phyloP scores from a whole-genome alignment of 2,329 filamentous ascomycete genomes.

The Pseudogymnoascus sp. region DNA sequence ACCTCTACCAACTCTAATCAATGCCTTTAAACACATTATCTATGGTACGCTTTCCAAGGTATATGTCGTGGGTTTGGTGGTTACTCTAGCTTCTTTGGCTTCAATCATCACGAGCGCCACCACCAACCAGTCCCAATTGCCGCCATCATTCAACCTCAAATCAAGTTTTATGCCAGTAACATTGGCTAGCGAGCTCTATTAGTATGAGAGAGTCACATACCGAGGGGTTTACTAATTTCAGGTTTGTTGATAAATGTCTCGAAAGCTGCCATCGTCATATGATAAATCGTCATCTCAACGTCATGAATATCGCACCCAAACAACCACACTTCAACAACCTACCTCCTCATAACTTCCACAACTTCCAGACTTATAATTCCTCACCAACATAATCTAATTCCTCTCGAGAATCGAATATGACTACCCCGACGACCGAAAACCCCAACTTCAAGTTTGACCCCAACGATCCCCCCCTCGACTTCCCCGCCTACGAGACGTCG shows the following conservation, averaged over 20 bases:
- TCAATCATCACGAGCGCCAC: background rate
- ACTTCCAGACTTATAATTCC: background rate
- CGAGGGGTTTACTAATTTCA: background rate
- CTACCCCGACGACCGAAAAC: slow-evolving; percentile 1
- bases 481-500: slow-evolving; percentile 1
- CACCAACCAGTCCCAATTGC: background rate
- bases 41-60: background rate
- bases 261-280: background rate
- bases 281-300: slow-evolving; percentile 5
- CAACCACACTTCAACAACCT: background rate
- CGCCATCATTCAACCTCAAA: background rate
- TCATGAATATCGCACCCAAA: slow-evolving; percentile 3
- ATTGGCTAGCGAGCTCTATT: background rate
- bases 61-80: background rate
- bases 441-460: background rate
- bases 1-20: background rate
- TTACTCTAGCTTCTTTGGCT: background rate
- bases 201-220: background rate
- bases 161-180: background rate
- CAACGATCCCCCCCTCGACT: background rate
- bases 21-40: background rate
- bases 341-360: background rate
- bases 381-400: background rate
- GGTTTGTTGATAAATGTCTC: slow-evolving; percentile 6
- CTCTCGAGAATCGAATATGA: background rate